Evolutionary conservation across 2,329 filamentous ascomycete genomes (phyloP).

Genomic region (Xylariomycetidae sp.): DNA sequence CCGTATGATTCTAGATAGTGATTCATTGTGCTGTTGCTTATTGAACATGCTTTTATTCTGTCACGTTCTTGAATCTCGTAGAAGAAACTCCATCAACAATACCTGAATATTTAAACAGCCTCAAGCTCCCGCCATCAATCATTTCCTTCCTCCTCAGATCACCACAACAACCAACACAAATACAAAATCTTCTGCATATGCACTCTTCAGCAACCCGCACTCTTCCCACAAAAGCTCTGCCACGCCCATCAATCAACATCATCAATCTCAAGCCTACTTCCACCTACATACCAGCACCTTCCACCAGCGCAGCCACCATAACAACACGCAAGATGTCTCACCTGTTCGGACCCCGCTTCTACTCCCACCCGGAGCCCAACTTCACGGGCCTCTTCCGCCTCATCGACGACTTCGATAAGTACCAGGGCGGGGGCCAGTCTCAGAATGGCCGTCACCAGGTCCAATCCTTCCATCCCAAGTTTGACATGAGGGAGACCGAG

Average conservation of each 20-base stretch:
- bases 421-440: constrained; percentile 26
- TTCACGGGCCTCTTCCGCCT: constrained; percentile 60
- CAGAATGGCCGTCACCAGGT: constrained; percentile 5
- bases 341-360: constrained; percentile 53
- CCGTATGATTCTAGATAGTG: constrained; percentile 22
- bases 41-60: constrained; percentile 7
- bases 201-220: constrained; percentile 13
- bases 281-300: constrained; percentile 9
- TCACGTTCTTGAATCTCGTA: constrained; percentile 22
- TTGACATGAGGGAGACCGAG: constrained; percentile 70
- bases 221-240: constrained; percentile 19
- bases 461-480: constrained; percentile 64
- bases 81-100: constrained; percentile 12
- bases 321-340: constrained; percentile 48
- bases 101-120: constrained; percentile 26
- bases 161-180: constrained; percentile 11
- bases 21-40: constrained; percentile 13
- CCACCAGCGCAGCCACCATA: constrained; percentile 12
- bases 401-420: constrained; percentile 59
- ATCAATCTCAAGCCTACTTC: constrained; percentile 15
- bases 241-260: constrained; percentile 13
- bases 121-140: constrained; percentile 8
- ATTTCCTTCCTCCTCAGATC: constrained; percentile 20
- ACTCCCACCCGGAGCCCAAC: constrained; percentile 42
- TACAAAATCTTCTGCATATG: constrained; percentile 18